These are phyloP conservation scores for Wickerhamiella australiensis DNA, from an alignment of 805 yeast species.

Conservation along the genomic window DNA sequence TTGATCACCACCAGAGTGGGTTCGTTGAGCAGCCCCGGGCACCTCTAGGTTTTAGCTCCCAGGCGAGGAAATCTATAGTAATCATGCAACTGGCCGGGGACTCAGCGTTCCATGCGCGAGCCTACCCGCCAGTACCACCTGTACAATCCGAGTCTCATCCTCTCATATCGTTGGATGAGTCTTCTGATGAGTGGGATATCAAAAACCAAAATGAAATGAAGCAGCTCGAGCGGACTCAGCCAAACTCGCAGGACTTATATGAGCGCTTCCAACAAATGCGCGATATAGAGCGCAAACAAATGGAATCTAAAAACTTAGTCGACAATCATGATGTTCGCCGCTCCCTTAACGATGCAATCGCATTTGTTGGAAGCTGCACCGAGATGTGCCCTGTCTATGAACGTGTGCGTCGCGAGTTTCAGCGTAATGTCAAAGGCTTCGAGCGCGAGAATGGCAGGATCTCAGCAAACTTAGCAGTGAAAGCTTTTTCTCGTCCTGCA, in stretches of 20 bases:
- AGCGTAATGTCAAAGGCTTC: conserved; percentile 68
- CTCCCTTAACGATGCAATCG: conserved; percentile 75
- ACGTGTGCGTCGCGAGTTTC: conserved; percentile 73
- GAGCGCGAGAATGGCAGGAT: conserved; percentile 62
- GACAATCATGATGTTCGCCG: conserved; percentile 78
- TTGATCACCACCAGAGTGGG: neutral
- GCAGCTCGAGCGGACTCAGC: conserved; percentile 31
- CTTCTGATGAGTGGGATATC: conserved; percentile 48
- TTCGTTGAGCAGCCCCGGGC: neutral
- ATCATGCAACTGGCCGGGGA: conserved; percentile 9
- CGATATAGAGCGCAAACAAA: conserved; percentile 57
- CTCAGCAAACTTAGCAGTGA: conserved; percentile 52
- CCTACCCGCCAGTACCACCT: conserved; percentile 10
- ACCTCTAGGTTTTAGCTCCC: neutral
- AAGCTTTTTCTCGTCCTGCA: conserved; percentile 91
- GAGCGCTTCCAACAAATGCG: conserved; percentile 60
- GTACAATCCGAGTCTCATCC: neutral
- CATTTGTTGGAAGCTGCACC: conserved; percentile 73
- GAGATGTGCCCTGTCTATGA: conserved; percentile 96
- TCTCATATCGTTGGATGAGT: neutral
- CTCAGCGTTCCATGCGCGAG: conserved; percentile 7
- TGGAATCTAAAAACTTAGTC: conserved; percentile 73
- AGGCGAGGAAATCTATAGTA: neutral
- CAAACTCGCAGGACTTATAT: conserved; percentile 57
- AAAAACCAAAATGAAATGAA: conserved; percentile 56